A percentile compares a stretch with the other conserved stretches of the same genome.
phyloP scores from a whole-genome alignment of 306 rosid genomes.

The Geum urbanum region DNA sequence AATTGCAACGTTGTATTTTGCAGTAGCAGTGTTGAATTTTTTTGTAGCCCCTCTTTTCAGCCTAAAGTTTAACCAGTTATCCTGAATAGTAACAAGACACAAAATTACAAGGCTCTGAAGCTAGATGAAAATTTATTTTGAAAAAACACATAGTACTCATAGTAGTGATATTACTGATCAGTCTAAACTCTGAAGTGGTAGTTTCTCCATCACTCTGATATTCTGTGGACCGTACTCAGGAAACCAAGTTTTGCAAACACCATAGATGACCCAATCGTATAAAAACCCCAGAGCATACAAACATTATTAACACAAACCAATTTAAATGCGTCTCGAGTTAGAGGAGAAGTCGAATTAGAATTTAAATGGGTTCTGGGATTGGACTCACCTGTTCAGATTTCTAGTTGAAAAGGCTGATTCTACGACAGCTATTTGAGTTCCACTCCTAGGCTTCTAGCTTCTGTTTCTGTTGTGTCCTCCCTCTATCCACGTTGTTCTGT shows the following conservation, averaged over 20 bases:
- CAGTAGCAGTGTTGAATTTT: too few relatives aligned
- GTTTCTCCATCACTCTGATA: too few relatives aligned
- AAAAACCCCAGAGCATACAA: background rate
- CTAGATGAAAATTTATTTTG: too few relatives aligned
- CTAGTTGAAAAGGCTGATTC: background rate
- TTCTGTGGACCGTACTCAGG: too few relatives aligned
- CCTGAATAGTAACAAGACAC: background rate
- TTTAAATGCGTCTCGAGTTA: background rate
- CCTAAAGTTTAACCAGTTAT: background rate
- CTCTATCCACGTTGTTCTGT: too few relatives aligned
- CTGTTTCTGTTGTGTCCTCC: background rate
- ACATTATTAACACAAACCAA: background rate
- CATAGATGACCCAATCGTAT: background rate
- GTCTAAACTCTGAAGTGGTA: too few relatives aligned
- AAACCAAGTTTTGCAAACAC: too few relatives aligned
- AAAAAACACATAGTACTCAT: too few relatives aligned
- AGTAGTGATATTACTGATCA: too few relatives aligned
- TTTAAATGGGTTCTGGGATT: background rate
- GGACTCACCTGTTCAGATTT: background rate
- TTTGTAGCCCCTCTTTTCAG: background rate
- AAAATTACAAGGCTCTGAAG: background rate
- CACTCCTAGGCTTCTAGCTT: background rate
- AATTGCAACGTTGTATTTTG: too few relatives aligned
- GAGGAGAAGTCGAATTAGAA: background rate
- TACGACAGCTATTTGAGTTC: background rate